Evolutionary conservation across 1,139 yeast genomes (phyloP).

Genomic region (Debaryomyces subglobosus): DNA sequence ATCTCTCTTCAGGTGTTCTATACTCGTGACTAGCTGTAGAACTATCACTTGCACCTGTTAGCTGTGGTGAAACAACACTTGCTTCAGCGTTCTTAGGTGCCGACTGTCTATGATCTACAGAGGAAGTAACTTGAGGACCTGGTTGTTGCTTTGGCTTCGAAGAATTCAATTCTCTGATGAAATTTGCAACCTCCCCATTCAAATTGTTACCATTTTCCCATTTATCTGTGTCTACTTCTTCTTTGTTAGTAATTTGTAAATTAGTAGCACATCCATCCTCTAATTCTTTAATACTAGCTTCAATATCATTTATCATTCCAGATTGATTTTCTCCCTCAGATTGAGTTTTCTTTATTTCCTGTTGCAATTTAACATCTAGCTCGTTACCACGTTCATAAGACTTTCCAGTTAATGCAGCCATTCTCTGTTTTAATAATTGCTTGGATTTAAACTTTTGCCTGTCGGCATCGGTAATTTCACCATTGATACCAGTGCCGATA

Average conservation of each 20-base stretch:
- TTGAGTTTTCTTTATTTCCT: conserved; percentile 56
- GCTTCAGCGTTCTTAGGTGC: background rate
- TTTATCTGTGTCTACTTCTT: conserved; percentile 62
- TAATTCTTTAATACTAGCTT: conserved; percentile 69
- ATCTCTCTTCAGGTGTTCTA: conserved; percentile 63
- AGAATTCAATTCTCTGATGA: conserved; percentile 58
- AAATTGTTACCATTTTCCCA: conserved; percentile 91
- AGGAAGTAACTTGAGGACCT: background rate
- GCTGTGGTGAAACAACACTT: conserved; percentile 15
- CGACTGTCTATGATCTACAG: background rate
- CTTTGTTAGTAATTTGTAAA: conserved; percentile 46
- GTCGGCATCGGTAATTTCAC: conserved; percentile 80
- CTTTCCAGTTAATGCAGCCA: conserved; percentile 91
- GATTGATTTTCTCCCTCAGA: conserved; percentile 59
- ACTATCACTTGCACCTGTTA: conserved; percentile 14
- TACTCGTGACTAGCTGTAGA: conserved; percentile 22
- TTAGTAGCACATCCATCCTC: conserved; percentile 60
- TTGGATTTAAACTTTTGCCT: conserved; percentile 77
- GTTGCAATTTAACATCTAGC: conserved; percentile 57
- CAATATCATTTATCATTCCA: conserved; percentile 69
- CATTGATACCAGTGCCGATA: conserved; percentile 83
- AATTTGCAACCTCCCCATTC: conserved; percentile 59
- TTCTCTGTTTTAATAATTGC: conserved; percentile 75
- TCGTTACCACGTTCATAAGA: conserved; percentile 43
- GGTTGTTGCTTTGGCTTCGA: conserved; percentile 8